These are phyloP conservation scores for Dendrobium huoshanense DNA, from an alignment of 106 monocot genomes.

Conservation along the genomic window DNA sequence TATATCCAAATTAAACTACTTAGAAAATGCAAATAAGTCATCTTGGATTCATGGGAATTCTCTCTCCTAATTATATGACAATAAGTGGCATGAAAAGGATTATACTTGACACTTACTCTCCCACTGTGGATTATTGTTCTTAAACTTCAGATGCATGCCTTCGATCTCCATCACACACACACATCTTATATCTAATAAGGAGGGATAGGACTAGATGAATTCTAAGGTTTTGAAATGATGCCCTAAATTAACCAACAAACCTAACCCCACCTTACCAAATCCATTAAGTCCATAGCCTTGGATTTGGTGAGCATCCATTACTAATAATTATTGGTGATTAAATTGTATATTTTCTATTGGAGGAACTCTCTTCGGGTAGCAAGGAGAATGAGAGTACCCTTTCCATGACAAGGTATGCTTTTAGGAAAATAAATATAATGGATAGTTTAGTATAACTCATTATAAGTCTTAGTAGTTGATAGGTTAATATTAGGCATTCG, in stretches of 20 bases:
- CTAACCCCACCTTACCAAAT: background rate
- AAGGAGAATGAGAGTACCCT: background rate
- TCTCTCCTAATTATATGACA: too few relatives aligned
- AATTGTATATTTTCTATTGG: background rate
- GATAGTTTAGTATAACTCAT: too few relatives aligned
- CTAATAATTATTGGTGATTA: too few relatives aligned
- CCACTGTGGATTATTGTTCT: background rate
- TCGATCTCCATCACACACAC: background rate
- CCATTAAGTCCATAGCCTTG: background rate
- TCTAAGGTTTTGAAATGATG: background rate
- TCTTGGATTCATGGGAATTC: background rate
- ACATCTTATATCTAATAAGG: background rate
- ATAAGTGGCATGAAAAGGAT: too few relatives aligned
- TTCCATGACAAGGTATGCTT: background rate
- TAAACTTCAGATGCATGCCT: background rate
- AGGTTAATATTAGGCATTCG: too few relatives aligned
- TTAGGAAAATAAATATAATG: background rate
- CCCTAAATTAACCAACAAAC: constrained; percentile 3
- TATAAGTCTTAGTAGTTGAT: too few relatives aligned
- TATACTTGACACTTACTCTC: too few relatives aligned
- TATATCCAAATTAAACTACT: background rate
- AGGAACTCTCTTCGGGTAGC: background rate
- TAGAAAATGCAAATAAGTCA: background rate
- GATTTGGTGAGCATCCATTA: background rate
- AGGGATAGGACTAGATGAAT: background rate